Base-by-base conservation (phyloP, 176 grass and related monocot genomes). In the Eleusine coracana region DNA sequence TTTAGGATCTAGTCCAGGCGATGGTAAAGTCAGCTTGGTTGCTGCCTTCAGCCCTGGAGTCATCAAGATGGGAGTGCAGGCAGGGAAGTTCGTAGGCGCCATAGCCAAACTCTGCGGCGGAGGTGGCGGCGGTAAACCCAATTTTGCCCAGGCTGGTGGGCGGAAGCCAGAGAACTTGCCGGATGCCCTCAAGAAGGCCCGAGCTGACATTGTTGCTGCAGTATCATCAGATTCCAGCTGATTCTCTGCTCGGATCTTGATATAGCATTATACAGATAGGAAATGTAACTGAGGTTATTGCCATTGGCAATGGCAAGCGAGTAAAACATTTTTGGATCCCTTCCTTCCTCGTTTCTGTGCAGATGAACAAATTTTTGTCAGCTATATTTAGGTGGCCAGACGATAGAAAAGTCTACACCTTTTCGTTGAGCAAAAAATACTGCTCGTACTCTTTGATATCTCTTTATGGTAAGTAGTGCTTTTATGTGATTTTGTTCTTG, bases 111-210 rank as follows among this genome's bases (percentile, higher is more conserved):
- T 98, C 10, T 98, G 96, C 17, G 96, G 96, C 0, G 92, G 96
- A 10, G 96, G 96, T 1, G 96, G 96, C 1, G 96, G 96, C 0
- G 96, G 96, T 31, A 98, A 98, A 71, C 92, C 96, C 21, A 98
- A 91, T 86, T 98, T 98, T 74, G 96, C 96, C 1, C 96, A 98
- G 66, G 92, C 96, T 11, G 96, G 96, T 13, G 96, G 96, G 39
- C 87, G 92, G 91, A 95, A 98, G 75, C 92, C 96, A 27, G 96
- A 95, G 76, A 98, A 91, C 49, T 73, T 98, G n/a, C 62, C 66
- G 1, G 82, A 81, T 74, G 96, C 92, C n/a, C 79, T 98, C 28
- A 87, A 91, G 68, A 98, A 86, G 83, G 96, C 96, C 73, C 86
- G 81, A 77, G 63, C 58, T 80, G 91, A 98, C 23, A 86, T 98